Evolutionary conservation across 1,284 basidiomycete genomes (phyloP).

Genomic region (Fomes fomentarius): DNA sequence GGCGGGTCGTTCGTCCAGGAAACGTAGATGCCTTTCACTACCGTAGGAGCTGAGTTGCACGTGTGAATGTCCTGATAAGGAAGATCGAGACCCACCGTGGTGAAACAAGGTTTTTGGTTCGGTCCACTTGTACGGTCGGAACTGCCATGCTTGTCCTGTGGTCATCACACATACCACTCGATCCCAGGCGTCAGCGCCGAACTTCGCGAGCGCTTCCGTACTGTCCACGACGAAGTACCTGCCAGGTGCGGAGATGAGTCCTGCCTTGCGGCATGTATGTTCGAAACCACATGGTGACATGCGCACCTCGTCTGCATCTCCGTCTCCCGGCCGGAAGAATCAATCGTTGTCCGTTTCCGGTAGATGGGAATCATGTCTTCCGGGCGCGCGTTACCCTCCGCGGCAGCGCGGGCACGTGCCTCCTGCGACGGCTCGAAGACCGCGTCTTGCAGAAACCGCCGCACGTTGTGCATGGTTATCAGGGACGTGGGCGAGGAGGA

Average conservation of each 20-base stretch:
- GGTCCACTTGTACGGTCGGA: conserved; percentile 94
- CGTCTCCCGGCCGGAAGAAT: conserved; percentile 50
- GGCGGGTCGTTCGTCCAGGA: conserved; percentile 91
- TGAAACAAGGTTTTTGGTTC: conserved; percentile 92
- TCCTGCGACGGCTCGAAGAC: conserved; percentile 82
- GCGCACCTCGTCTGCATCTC: conserved; percentile 45
- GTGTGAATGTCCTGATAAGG: background rate
- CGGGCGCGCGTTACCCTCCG: conserved; percentile 75
- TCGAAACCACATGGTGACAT: too few relatives aligned
- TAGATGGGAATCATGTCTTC: conserved; percentile 88
- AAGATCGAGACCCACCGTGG: conserved; percentile 66
- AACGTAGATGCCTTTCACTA: conserved; percentile 93
- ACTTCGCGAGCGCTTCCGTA: conserved; percentile 89
- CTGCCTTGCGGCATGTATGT: background rate
- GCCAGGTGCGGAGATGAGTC: conserved; percentile 5
- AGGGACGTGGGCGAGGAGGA: conserved; percentile 94
- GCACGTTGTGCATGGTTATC: conserved; percentile 98
- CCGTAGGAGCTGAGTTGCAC: conserved; percentile 1
- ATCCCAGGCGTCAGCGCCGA: conserved; percentile 92
- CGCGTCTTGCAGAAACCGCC: conserved; percentile 90
- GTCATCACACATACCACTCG: conserved; percentile 97
- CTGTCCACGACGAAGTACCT: conserved; percentile 90
- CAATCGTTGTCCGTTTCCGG: conserved; percentile 71
- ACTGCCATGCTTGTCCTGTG: conserved; percentile 98
- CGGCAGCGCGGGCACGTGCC: conserved; percentile 66